Conservation (phyloP, 345 rosid genomes). For the Syzygium jambos region DNA sequence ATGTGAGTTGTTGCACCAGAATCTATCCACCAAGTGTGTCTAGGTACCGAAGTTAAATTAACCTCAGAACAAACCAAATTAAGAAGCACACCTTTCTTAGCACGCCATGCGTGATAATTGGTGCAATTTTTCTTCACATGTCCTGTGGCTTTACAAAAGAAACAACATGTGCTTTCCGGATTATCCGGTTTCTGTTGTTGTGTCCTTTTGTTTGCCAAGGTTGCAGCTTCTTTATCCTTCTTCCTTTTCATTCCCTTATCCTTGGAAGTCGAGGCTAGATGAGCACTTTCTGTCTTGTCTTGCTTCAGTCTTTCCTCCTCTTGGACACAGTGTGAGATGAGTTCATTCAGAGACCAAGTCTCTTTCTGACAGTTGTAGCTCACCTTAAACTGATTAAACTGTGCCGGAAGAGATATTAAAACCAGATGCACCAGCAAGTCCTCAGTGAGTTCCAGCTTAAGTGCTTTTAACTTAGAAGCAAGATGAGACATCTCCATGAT, state of each 20-base stretch:
- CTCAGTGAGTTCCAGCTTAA: neutral
- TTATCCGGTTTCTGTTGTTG: no score
- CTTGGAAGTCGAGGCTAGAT: neutral
- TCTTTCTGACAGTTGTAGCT: constrained; percentile 2
- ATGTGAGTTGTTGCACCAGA: no score
- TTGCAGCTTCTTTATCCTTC: no score
- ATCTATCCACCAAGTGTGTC: no score
- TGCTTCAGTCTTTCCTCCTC: constrained; percentile 2
- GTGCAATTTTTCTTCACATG: neutral
- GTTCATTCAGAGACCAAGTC: constrained; percentile 4
- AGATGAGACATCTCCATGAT: constrained; percentile 5
- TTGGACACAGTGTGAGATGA: constrained; percentile 1
- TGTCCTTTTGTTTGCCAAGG: no score
- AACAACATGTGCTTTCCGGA: neutral
- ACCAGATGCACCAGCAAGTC: neutral
- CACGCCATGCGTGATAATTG: neutral
- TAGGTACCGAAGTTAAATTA: no score
- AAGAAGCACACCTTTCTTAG: no score
- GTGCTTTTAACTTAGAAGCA: neutral
- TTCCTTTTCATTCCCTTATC: neutral
- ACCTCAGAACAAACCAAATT: no score
- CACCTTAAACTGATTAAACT: constrained; percentile 2
- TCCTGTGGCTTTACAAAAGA: neutral
- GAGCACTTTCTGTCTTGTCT: neutral
- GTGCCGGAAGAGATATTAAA: neutral